These are phyloP conservation scores for Garcileccinum viscosum DNA, from an alignment of 1,284 basidiomycete species.

Conservation along the genomic window DNA sequence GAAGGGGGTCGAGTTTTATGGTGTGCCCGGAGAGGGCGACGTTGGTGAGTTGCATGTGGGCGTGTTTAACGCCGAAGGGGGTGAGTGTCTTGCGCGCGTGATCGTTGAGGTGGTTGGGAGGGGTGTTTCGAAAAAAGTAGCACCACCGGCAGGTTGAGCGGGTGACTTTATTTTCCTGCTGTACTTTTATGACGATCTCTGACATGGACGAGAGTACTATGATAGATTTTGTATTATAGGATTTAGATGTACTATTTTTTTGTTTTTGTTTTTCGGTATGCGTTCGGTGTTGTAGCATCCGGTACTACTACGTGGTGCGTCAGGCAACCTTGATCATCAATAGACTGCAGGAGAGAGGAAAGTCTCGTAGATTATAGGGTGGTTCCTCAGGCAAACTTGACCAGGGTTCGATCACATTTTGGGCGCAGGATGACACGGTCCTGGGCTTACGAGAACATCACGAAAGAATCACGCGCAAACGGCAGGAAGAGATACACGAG, in stretches of 20 bases:
- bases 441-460: neutral
- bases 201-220: conserved; percentile 2
- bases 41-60: conserved; percentile 63
- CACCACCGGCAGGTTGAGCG: conserved; percentile 35
- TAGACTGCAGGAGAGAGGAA: too few relatives aligned
- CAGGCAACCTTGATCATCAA: neutral
- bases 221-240: conserved; percentile 18
- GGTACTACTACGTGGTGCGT: too few relatives aligned
- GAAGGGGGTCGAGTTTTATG: conserved; percentile 62
- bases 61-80: conserved; percentile 56
- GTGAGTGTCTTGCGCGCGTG: conserved; percentile 59
- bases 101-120: conserved; percentile 64
- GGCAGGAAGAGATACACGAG: neutral
- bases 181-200: conserved; percentile 25
- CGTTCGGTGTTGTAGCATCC: conserved; percentile 34
- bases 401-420: too few relatives aligned
- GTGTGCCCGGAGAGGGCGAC: conserved; percentile 57
- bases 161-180: conserved; percentile 21
- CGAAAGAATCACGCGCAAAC: neutral
- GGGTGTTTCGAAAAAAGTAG: conserved; percentile 37
- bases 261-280: conserved; percentile 26
- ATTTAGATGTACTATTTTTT: conserved; percentile 13
- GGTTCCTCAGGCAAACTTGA: neutral
- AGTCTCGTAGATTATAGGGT: too few relatives aligned
- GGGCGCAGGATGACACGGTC: too few relatives aligned